A percentile compares a stretch with the other conserved stretches of the same genome.
phyloP scores from a whole-genome alignment of 2,329 filamentous ascomycete species.

The Talaromyces sp. region DNA sequence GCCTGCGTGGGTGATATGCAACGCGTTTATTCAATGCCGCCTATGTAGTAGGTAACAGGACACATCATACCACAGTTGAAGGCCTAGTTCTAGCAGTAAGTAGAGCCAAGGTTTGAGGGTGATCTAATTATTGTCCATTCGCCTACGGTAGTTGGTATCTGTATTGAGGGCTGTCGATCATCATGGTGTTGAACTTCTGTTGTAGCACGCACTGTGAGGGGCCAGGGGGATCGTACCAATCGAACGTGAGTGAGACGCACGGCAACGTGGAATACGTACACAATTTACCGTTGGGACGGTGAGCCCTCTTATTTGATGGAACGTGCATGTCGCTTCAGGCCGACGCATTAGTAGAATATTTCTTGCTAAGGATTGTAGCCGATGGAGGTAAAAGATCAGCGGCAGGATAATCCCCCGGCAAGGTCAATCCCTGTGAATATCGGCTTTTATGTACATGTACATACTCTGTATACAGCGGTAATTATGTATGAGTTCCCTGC shows the following conservation, averaged over 20 bases:
- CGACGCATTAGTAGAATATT: not conserved
- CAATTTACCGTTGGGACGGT: not conserved
- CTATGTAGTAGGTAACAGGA: not conserved
- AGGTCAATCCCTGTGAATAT: not conserved
- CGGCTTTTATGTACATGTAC: not conserved
- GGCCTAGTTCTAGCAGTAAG: not conserved
- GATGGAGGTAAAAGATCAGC: not conserved
- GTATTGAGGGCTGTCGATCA: not conserved
- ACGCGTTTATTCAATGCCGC: not conserved
- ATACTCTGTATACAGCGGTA: not conserved
- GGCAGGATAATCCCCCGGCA: not conserved
- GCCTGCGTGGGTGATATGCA: not conserved
- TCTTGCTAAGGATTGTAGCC: not conserved
- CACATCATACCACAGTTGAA: not conserved
- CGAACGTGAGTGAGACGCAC: not conserved
- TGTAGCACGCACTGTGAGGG: not conserved
- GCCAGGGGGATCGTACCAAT: not conserved
- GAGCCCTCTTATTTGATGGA: not conserved
- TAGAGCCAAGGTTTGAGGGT: not conserved
- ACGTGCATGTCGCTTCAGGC: not conserved
- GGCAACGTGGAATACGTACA: not conserved
- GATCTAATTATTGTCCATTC: not conserved
- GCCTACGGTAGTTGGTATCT: not conserved
- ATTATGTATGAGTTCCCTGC: not conserved
- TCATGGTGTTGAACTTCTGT: not conserved